Base-by-base conservation (phyloP, 108 stramenopile genomes). In the Nitzschia putrida region DNA sequence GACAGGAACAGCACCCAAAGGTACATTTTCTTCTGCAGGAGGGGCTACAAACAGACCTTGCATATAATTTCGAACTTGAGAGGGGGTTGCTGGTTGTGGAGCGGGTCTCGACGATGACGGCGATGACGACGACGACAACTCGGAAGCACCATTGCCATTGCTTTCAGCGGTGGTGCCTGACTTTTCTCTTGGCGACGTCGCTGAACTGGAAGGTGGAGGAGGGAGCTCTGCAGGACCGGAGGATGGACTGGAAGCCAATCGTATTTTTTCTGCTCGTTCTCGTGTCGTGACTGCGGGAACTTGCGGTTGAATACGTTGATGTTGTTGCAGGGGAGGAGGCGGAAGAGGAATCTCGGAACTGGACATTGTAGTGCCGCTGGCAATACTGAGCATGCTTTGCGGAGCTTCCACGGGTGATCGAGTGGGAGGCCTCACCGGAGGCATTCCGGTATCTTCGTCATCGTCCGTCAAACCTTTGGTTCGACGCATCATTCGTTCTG, bases 51-150 rank as follows among this genome's bases (percentile, higher is more conserved):
- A 34, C 29, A 34, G 4, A 4, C 29, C 29, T 34, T 34, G 29
- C 29, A 34, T 34, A 34, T 34, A 34, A 34, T 34, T 34, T 34
- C 29, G 29, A 34, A 34, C 29, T 34, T 34, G 29, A 1, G 29
- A 34, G 29, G 29, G 29, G 29, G 29, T 3, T 1, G 29, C 4
- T 34, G 29, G 61, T 12, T 21, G 44, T 43, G 43, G 23, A 44
- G 24, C 11, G 44, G 44, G 61, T 22, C 23, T 63, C 44, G 61
- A 63, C n/a, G n/a, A n/a, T n/a, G n/a, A n/a, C n/a, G n/a, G n/a
- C n/a, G n/a, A n/a, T n/a, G n/a, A n/a, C n/a, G n/a, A n/a, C n/a
- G n/a, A n/a, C n/a, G n/a, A n/a, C n/a, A n/a, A n/a, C 43, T 63
- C 44, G 61, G 44, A 63, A 47, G n/a, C 61, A 44, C 9, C 45